Percentiles rank a stretch among this genome's conserved stretches.
Conservation (phyloP, 2,329 filamentous ascomycete genomes). For the Dothistroma pini region DNA sequence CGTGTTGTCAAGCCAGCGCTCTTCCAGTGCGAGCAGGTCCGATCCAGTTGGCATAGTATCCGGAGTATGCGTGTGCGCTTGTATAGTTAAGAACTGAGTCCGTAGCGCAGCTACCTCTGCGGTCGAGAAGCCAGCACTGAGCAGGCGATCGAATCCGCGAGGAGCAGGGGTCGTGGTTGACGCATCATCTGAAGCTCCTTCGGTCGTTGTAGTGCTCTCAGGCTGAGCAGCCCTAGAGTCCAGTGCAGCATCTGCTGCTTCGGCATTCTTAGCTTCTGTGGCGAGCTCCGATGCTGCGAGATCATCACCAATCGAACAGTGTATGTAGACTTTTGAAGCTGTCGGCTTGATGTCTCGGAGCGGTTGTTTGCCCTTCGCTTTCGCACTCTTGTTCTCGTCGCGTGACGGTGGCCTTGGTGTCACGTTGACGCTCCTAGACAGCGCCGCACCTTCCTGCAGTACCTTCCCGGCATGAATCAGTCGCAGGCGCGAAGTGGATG, state of each 20-base stretch:
- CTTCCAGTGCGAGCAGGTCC: slow-evolving; percentile 73
- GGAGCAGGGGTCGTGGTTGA: slow-evolving; percentile 55
- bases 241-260: slow-evolving; percentile 39
- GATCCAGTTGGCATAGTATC: slow-evolving; percentile 82
- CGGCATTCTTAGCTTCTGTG: slow-evolving; percentile 54
- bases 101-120: slow-evolving; percentile 81
- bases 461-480: slow-evolving; percentile 89
- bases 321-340: slow-evolving; percentile 70
- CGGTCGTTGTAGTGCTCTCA: slow-evolving; percentile 24
- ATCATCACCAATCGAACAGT: slow-evolving; percentile 80
- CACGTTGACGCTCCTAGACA: slow-evolving; percentile 65
- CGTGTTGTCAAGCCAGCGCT: slow-evolving; percentile 77
- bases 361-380: slow-evolving; percentile 65
- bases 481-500: slow-evolving; percentile 68
- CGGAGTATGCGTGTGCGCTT: slow-evolving; percentile 76
- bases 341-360: slow-evolving; percentile 41
- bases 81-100: slow-evolving; percentile 83
- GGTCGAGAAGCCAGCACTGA: slow-evolving; percentile 74
- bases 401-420: slow-evolving; percentile 50
- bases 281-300: slow-evolving; percentile 67
- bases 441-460: slow-evolving; percentile 67
- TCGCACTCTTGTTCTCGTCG: slow-evolving; percentile 32
- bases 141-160: slow-evolving; percentile 82
- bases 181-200: slow-evolving; percentile 10
- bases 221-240: slow-evolving; percentile 24